Evolutionary conservation across 192 early-diverging fungal species (phyloP).

Genomic region (Spizellomyces punctatus): DNA sequence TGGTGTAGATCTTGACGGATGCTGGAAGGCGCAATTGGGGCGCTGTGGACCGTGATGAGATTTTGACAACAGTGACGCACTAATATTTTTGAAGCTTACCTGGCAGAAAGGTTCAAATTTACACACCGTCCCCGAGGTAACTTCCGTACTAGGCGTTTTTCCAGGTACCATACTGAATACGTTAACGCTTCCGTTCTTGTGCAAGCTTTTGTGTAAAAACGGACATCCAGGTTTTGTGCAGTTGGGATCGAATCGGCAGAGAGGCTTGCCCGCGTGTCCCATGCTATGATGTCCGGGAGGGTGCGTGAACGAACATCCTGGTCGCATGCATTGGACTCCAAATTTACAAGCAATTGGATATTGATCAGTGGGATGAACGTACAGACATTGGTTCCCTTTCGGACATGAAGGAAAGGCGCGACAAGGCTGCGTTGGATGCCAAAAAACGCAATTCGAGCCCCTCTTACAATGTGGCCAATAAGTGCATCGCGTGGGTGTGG

Average conservation of each 20-base stretch:
- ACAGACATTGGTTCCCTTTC: not conserved
- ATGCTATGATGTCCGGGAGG: too few species aligned
- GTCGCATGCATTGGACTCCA: too few species aligned
- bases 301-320: too few species aligned
- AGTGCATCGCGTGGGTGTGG: not conserved
- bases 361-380: not conserved
- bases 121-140: not conserved
- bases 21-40: not conserved
- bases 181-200: too few species aligned
- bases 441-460: not conserved
- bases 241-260: too few species aligned
- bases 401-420: not conserved
- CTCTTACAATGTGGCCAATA: not conserved
- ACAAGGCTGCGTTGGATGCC: not conserved
- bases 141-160: too few species aligned
- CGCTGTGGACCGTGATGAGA: not conserved
- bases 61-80: not conserved
- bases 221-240: too few species aligned
- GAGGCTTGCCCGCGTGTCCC: too few species aligned
- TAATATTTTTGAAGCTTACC: not conserved
- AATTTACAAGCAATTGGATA: not conserved
- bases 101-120: slow-evolving; percentile 3
- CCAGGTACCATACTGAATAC: too few species aligned
- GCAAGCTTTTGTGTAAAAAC: too few species aligned
- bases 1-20: not conserved